Base-by-base conservation (phyloP, 164 flowering plant species). In the Stephania yunnanensis region DNA sequence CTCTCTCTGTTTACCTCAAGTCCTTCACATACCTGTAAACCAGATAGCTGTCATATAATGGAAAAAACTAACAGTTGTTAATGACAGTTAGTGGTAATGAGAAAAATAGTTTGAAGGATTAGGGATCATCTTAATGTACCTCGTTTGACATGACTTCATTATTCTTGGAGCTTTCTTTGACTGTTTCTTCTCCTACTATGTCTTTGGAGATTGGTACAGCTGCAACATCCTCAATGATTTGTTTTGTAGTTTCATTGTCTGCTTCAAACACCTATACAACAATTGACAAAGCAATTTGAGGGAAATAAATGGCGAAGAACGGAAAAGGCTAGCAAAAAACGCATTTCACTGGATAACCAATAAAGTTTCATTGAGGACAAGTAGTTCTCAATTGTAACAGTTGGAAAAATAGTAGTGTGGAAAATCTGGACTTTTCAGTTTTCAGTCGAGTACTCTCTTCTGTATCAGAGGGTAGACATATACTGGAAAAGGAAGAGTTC, bases 21-120 rank as follows among this genome's bases (percentile, higher is more conserved):
- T 58, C 46, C 46, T 71, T 31, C 76, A 63, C 25, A 20, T 17
- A 69, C 70, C 80, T 78, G 63, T 44, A 70, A 25, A 70, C 55
- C 61, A 74, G 67, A 66, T 71, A 71, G 72, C 36, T 69, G 53
- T n/a, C 50, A 12, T 9, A 68, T 68, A 13, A 50, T 10, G 31
- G 36, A 29, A 29, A 48, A 22, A 46, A 74, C 29, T 36, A 36
- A 4, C 42, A 36, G 3, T 36, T 36, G 42, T 36, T 36, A 36
- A 2, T 36, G 42, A 36, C 42, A 36, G 42, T 36, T 36, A 2
- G 42, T 4, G 4, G 42, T 36, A 36, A 36, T 4, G 12, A 30
- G 44, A 68, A 68, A 68, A 68, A 4, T 20, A 20, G 70, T 6
- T 30, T 31, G 7, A 30, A 68, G 42, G 46, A 15, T 68, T 46